A percentile compares a stretch with the other conserved stretches of the same genome.
Evolutionary conservation across 495 filamentous ascomycete genomes (phyloP).

Genomic region (Penicillium antarcticum): DNA sequence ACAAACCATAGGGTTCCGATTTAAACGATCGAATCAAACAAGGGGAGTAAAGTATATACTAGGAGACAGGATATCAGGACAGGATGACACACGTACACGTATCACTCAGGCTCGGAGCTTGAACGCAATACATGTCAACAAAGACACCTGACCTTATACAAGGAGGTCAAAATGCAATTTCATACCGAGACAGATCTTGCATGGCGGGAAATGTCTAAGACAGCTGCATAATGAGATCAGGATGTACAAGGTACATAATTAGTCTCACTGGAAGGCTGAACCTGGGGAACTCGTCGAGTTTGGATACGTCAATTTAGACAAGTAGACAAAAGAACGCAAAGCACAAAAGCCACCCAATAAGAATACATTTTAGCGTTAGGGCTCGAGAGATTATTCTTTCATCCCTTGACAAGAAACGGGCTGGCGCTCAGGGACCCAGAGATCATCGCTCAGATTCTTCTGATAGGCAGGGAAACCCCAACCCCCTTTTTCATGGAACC

Average conservation of each 20-base stretch:
- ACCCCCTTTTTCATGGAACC: neutral
- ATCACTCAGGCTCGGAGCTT: too few species aligned
- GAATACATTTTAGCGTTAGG: neutral
- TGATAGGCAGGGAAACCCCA: constrained; percentile 8
- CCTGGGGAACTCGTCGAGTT: neutral
- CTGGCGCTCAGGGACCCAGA: constrained; percentile 6
- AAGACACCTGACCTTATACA: too few species aligned
- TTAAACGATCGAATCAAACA: too few species aligned
- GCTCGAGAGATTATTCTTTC: neutral
- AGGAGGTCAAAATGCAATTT: too few species aligned
- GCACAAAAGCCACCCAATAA: neutral
- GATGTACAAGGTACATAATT: constrained; percentile 10
- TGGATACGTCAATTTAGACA: constrained; percentile 1
- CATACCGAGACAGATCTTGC: neutral
- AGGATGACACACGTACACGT: too few species aligned
- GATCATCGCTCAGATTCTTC: constrained; percentile 16
- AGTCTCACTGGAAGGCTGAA: constrained; percentile 14
- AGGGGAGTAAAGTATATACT: too few species aligned
- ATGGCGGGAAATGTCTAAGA: constrained; percentile 20
- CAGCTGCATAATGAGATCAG: constrained; percentile 9
- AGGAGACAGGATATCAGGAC: too few species aligned
- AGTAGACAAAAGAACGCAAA: neutral
- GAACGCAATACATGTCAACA: too few species aligned
- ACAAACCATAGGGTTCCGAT: too few species aligned
- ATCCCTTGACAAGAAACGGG: constrained; percentile 1